Evolutionary conservation across 495 filamentous ascomycete species (phyloP), one percentile per base, ranked within the genome.

Genomic region (Rhizodiscina lignyota): DNA sequence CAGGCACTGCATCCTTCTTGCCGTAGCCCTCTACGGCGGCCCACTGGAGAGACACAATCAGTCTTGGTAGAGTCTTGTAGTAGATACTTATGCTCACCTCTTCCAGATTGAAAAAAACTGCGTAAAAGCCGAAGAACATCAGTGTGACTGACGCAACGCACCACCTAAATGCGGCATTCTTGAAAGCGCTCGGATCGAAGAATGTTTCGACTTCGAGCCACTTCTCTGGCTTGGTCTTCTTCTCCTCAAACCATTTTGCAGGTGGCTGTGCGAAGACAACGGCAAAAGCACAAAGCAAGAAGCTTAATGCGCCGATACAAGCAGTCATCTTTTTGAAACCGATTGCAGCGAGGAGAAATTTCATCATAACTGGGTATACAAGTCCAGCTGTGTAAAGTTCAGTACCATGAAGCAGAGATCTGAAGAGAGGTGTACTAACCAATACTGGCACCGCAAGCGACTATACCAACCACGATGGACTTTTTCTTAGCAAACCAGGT

Each of bases 91-190:
- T n/a, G 13, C 46, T 29, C 40, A 50, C 51, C 37, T 60, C 60
- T 36, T 61, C 55, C 18, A 64, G 40, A 36, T 57, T 60, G 48
- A 63, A 63, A 38, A 61, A 58, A 3, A 64, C 41, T 4, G 58
- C 48, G 32, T 61, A 61, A 43, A 61, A 63, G 17, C 60, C 60
- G 20, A 61, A 42, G 46, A 61, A 63, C 4, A 62, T 39, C 26
- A 54, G 55, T 6, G 47, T 47, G 22, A 59, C 48, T 3, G 51
- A 39, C 12, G 44, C 47, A 16, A 45, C 45, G 30, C 55, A 53
- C 43, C 49, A 55, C 15, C 24, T 28, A 39, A 56, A 64, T 2
- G 52, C 28, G 2, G 26, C 32, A 34, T 52, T 49, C 5, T 30
- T 32, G 33, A 64, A 51, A 3, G 60, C 61, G 20, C 45, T 32